Conservation (phyloP, 345 rosid genomes). For the Durio zibethinus region DNA sequence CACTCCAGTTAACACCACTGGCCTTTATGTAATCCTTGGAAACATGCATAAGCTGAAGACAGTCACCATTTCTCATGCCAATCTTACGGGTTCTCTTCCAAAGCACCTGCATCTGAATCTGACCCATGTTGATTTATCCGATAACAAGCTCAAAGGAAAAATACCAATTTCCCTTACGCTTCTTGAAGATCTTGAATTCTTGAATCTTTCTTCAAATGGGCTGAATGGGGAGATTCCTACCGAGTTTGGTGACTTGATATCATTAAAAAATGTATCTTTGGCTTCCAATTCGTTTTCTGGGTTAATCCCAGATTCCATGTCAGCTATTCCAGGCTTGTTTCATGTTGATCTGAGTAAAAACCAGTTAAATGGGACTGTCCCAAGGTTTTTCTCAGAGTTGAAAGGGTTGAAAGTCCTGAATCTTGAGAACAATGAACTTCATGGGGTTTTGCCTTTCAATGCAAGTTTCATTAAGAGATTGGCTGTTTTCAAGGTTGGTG, state of each 20-base stretch:
- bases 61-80: slow-evolving; percentile 60
- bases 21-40: slow-evolving; percentile 74
- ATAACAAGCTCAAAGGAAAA: slow-evolving; percentile 60
- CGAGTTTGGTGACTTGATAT: slow-evolving; percentile 61
- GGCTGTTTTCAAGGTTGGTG: slow-evolving; percentile 64
- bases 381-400: slow-evolving; percentile 63
- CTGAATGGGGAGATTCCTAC: slow-evolving; percentile 68
- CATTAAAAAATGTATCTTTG: slow-evolving; percentile 63
- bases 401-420: slow-evolving; percentile 65
- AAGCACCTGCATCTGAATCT: slow-evolving; percentile 47
- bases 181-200: slow-evolving; percentile 55
- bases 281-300: slow-evolving; percentile 81
- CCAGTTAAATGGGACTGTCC: slow-evolving; percentile 85
- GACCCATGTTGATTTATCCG: slow-evolving; percentile 75
- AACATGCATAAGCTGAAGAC: slow-evolving; percentile 59
- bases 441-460: slow-evolving; percentile 85
- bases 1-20: slow-evolving; percentile 57
- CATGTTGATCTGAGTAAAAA: slow-evolving; percentile 87
- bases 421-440: slow-evolving; percentile 65
- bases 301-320: slow-evolving; percentile 69
- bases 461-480: slow-evolving; percentile 59
- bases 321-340: slow-evolving; percentile 62
- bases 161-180: slow-evolving; percentile 68
- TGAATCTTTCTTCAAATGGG: slow-evolving; percentile 62
- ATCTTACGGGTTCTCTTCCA: slow-evolving; percentile 63